Percentiles rank a stretch among this genome's conserved stretches.
Evolutionary conservation across 202 grass and related monocot genomes (phyloP).

Genomic region (Zoysia matrella): DNA sequence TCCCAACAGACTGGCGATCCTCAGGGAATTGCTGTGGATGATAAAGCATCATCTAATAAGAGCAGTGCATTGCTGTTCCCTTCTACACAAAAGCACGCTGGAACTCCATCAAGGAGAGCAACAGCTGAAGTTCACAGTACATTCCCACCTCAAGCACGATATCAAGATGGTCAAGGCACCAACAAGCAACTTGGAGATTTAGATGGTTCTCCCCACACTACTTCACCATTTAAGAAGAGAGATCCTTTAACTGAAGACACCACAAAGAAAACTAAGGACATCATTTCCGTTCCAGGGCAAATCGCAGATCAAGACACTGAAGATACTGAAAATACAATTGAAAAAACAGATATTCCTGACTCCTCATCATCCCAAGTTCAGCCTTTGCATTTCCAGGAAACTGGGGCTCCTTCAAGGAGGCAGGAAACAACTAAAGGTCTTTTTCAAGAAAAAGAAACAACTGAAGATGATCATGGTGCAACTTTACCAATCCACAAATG

Average conservation of each 20-base stretch:
- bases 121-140: background rate
- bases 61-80: conserved; percentile 11
- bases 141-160: conserved; percentile 6
- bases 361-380: conserved; percentile 13
- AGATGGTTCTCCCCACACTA: background rate
- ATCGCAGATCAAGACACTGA: conserved; percentile 1
- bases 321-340: background rate
- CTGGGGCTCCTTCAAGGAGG: background rate
- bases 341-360: background rate
- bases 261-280: conserved; percentile 22
- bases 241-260: conserved; percentile 7
- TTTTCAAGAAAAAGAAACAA: no score
- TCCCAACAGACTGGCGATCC: conserved; percentile 13
- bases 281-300: conserved; percentile 25
- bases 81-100: conserved; percentile 30
- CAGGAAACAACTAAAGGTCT: conserved; percentile 7
- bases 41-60: conserved; percentile 24
- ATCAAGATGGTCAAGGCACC: conserved; percentile 14
- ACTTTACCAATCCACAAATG: conserved; percentile 4
- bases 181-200: conserved; percentile 24
- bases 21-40: conserved; percentile 25
- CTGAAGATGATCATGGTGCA: background rate
- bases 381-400: background rate
- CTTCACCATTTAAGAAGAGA: conserved; percentile 20
- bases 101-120: conserved; percentile 12